These are phyloP conservation scores for Teunomyces panamensis DNA, from an alignment of 805 yeast species.

Conservation along the genomic window DNA sequence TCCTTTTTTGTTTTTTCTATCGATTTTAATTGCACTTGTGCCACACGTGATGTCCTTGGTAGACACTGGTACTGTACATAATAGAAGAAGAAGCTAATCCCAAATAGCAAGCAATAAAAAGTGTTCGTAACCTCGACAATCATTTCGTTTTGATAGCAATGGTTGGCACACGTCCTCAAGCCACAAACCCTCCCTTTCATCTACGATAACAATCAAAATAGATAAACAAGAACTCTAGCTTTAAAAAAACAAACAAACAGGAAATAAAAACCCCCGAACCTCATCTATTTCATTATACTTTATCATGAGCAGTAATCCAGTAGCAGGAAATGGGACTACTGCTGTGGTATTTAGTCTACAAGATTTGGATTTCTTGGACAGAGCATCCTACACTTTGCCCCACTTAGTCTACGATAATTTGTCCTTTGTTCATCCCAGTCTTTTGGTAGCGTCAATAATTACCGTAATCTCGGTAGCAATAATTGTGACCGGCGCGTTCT, in stretches of 20 bases:
- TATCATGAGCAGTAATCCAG: neutral
- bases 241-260: neutral
- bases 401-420: neutral
- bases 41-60: neutral
- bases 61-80: neutral
- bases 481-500: constrained; percentile 4
- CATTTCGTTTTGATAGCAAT: neutral
- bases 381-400: neutral
- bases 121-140: no score
- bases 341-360: neutral
- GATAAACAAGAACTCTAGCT: no score
- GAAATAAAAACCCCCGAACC: neutral
- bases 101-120: neutral
- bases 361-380: neutral
- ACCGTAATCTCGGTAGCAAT: neutral
- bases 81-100: neutral
- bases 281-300: neutral
- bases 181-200: no score
- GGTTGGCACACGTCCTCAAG: neutral
- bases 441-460: neutral
- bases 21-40: neutral
- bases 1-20: no score
- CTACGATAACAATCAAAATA: no score
- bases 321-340: neutral
- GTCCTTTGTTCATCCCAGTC: neutral